Evolutionary conservation across 495 filamentous ascomycete genomes (phyloP).

Genomic region (Xylaria sp.): DNA sequence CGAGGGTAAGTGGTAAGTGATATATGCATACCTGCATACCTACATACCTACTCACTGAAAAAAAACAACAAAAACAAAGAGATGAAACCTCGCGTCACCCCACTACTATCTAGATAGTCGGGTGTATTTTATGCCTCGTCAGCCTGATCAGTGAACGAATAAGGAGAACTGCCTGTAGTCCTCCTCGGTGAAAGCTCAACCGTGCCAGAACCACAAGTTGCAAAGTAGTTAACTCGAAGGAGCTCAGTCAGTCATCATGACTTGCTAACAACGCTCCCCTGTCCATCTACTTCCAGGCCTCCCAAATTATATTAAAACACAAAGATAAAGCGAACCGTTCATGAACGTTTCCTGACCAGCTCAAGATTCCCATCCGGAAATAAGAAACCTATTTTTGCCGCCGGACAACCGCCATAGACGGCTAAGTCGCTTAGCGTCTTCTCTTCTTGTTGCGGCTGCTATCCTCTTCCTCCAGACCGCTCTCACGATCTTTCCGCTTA

Average conservation of each 20-base stretch:
- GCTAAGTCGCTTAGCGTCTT: constrained; percentile 39
- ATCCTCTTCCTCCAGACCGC: constrained; percentile 73
- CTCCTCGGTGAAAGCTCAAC: neutral
- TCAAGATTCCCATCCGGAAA: neutral
- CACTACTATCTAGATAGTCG: neutral
- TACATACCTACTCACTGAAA: neutral
- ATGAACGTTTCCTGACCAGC: neutral
- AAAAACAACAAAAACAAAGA: too few species aligned
- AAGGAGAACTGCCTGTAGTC: neutral
- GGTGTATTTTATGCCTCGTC: constrained; percentile 2
- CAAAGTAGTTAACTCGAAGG: neutral
- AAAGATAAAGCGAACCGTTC: neutral
- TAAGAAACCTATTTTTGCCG: neutral
- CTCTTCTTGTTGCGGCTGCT: constrained; percentile 50
- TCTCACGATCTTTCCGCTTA: constrained; percentile 83
- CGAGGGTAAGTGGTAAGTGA: neutral
- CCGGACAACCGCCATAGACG: neutral
- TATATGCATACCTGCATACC: too few species aligned
- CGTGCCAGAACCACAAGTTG: neutral
- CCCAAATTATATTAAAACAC: constrained; percentile 21
- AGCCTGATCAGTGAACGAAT: neutral
- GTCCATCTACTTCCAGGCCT: neutral
- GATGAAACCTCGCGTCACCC: neutral
- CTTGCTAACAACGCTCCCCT: neutral
- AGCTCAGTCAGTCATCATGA: neutral